phyloP scores from a whole-genome alignment of 2,329 filamentous ascomycete genomes.

The Aspergillus floridensis region DNA sequence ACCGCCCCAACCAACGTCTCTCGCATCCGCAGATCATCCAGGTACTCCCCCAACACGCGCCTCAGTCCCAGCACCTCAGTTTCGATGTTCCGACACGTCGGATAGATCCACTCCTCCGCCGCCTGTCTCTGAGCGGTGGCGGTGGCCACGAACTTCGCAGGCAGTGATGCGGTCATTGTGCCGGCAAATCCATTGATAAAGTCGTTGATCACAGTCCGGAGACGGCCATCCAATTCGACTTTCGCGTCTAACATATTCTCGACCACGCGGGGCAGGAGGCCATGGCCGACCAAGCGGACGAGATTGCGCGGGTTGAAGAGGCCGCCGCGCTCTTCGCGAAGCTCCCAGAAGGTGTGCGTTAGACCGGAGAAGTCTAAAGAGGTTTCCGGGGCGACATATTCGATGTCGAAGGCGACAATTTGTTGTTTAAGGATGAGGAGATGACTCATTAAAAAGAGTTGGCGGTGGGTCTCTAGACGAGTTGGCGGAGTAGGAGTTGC shows the following conservation, averaged over 20 bases:
- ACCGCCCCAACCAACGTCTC: slow-evolving; percentile 67
- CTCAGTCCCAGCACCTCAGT: slow-evolving; percentile 58
- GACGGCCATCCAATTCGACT: slow-evolving; percentile 62
- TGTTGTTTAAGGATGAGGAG: slow-evolving; percentile 93
- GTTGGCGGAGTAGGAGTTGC: slow-evolving; percentile 59
- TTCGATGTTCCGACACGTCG: slow-evolving; percentile 55
- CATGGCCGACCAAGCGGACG: slow-evolving; percentile 56
- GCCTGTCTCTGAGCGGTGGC: slow-evolving; percentile 33
- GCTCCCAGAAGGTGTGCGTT: slow-evolving; percentile 65
- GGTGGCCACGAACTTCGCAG: slow-evolving; percentile 37
- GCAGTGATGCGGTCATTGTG: slow-evolving; percentile 55
- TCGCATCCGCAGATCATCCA: slow-evolving; percentile 62
- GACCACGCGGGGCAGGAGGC: slow-evolving; percentile 63
- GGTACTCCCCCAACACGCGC: slow-evolving; percentile 58
- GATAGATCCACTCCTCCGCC: slow-evolving; percentile 41
- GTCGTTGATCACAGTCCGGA: slow-evolving; percentile 63
- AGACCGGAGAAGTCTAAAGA: slow-evolving; percentile 66
- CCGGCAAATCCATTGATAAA: slow-evolving; percentile 60
- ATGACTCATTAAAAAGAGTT: slow-evolving; percentile 93
- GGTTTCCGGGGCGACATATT: slow-evolving; percentile 64
- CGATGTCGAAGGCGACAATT: slow-evolving; percentile 93
- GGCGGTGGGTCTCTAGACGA: slow-evolving; percentile 57
- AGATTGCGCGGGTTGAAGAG: slow-evolving; percentile 65
- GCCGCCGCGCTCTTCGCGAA: slow-evolving; percentile 59
- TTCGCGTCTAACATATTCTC: slow-evolving; percentile 72